Evolutionary conservation across 2,329 filamentous ascomycete genomes (phyloP), one percentile per base, ranked within the genome.

Genomic region (Fusarium decemcellulare): DNA sequence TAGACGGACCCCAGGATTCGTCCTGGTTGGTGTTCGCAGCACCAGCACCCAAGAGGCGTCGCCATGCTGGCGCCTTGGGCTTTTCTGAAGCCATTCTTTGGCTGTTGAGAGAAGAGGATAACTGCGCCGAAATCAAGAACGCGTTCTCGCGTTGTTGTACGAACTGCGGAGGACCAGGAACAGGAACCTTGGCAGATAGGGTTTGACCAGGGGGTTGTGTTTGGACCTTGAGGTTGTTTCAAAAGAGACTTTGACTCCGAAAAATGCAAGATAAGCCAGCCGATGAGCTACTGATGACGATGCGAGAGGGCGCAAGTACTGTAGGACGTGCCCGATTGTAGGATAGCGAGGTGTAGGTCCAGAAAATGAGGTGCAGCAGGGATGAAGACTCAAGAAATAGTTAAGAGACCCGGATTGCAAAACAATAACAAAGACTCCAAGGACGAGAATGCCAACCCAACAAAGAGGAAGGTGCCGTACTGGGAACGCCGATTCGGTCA

Each of bases 1-100:
- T 85, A 8, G 83, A 76, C 29, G 71, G 74, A 8, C 65, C 67
- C 15, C 61, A 56, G 14, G 55, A 46, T 43, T 63, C 65, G 36
- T 67, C 62, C 30, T 62, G 61, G 39, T 18, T 27, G 54, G 63
- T 36, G 42, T 29, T 43, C 9, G 61, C 18, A 8, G 66, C 54
- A 40, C 64, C 58, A 16, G 62, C 63, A 30, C 59, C 59, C 47
- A 75, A 59, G 61, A 75, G 59, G 36, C 70, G 71, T 30, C 71
- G 63, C 67, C 73, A 73, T 27, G 27, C 60, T 16, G 63, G 53
- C 15, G 52, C 55, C 16, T 43, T 44, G 47, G 64, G 44, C 34
- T 66, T 63, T 55, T 65, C 70, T 15, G 59, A 54, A 16, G 61
- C 16, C 73, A 74, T 76, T 9, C 12, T 34, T 12, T 9, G 9